Evolutionary conservation across 2,329 filamentous ascomycete genomes (phyloP), one percentile per base, ranked within the genome.

Genomic region (Fusarium citri): DNA sequence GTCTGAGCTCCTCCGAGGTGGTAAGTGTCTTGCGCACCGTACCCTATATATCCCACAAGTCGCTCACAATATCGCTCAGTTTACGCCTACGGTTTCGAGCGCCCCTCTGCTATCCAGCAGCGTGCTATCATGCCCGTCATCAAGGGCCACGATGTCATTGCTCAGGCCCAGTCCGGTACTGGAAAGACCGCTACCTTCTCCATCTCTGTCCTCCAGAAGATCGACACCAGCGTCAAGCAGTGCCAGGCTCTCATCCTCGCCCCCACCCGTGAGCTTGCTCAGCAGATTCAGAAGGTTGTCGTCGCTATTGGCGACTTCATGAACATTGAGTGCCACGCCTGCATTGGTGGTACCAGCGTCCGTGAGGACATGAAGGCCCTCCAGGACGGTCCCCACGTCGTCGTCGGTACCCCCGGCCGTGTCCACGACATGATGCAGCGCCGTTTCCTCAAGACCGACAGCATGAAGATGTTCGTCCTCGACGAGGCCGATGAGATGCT

Each of bases 161-260:
- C 97, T 74, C 96, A 99, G 89, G 96, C 96, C 79, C 96, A 99
- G 89, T 99, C 96, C 77, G 96, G 96, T 89, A 99, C 96, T 83
- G 96, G 96, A 87, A 99, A 99, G 91, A 99, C 96, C 76, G 96
- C 96, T 77, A 99, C 96, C 77, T 99, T 99, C 91, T 98, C 96
- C 79, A 97, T 99, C 86, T 97, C 94, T 78, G 93, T 96, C 78
- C 93, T 99, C 75, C 96, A 99, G 89, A 98, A 98, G 90, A 93
- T 99, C 84, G 96, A 99, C 86, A 89, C 92, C 81, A 91, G 89
- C 83, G 83, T 98, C 82, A 98, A 98, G 91, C 90, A 92, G 80
- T 97, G 94, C 89, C 96, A 99, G 91, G 97, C 96, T 72, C 89
- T 99, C 73, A 98, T 99, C 79, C 92, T 99, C 74, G 95, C 96